Percentiles rank a stretch among this genome's conserved stretches.
Conservation (phyloP, 1,139 yeast species). For the Blastobotrys aristatus region DNA sequence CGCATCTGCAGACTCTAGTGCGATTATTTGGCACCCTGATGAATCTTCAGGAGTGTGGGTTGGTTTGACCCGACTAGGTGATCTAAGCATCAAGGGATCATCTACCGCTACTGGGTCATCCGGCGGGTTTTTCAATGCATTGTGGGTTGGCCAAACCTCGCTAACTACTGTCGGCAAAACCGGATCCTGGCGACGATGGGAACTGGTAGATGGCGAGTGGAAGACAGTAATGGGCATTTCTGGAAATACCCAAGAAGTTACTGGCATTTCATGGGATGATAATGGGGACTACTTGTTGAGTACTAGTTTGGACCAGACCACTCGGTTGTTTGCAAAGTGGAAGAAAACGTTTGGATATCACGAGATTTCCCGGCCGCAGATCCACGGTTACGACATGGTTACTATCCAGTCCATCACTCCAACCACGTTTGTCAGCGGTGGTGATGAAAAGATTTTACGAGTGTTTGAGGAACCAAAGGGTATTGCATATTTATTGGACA, state of each 20-base stretch:
- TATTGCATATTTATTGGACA: conserved; percentile 57
- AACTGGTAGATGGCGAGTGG: conserved; percentile 41
- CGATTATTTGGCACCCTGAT: conserved; percentile 97
- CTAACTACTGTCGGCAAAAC: conserved; percentile 83
- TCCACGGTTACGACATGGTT: conserved; percentile 96
- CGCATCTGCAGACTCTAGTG: conserved; percentile 88
- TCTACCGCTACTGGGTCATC: conserved; percentile 97
- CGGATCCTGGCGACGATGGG: conserved; percentile 87
- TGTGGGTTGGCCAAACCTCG: conserved; percentile 58
- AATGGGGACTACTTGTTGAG: conserved; percentile 64
- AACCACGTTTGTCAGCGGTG: conserved; percentile 80
- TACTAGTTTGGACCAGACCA: conserved; percentile 89
- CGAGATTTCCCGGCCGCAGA: conserved; percentile 95
- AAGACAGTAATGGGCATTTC: conserved; percentile 58
- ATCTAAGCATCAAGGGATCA: conserved; percentile 91
- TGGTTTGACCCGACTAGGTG: conserved; percentile 77
- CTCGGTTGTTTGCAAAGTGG: conserved; percentile 75
- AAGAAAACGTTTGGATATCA: conserved; percentile 50
- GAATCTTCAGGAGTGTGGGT: conserved; percentile 85
- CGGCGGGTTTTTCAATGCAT: conserved; percentile 93
- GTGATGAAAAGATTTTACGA: conserved; percentile 89
- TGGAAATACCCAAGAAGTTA: conserved; percentile 70
- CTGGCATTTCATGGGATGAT: conserved; percentile 76
- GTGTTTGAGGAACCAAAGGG: conserved; percentile 87
- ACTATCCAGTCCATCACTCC: conserved; percentile 61